These are phyloP conservation scores for Vicia faba DNA, from an alignment of 306 rosid genomes.

Conservation along the genomic window DNA sequence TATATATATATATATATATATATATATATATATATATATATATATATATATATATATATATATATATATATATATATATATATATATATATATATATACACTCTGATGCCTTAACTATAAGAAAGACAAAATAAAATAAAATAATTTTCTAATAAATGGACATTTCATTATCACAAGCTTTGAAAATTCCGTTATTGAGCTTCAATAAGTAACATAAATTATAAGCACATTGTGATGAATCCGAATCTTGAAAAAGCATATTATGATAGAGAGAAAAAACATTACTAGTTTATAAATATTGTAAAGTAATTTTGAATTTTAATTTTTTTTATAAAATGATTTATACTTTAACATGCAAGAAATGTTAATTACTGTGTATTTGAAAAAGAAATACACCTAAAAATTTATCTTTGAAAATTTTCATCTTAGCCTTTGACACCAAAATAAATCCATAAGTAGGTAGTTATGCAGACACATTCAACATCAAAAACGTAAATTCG, in stretches of 20 bases:
- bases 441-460: no score
- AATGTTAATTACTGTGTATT: no score
- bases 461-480: no score
- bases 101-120: background rate
- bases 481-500: no score
- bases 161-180: slow-evolving; percentile 3
- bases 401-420: no score
- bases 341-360: no score
- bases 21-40: background rate
- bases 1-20: background rate
- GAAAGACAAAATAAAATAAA: slow-evolving; percentile 15
- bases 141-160: no score
- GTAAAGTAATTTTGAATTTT: no score
- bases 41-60: background rate
- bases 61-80: background rate
- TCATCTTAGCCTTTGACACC: no score
- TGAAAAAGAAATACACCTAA: no score
- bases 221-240: slow-evolving; percentile 8
- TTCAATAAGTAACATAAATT: background rate
- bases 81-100: background rate
- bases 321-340: no score
- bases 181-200: slow-evolving; percentile 16
- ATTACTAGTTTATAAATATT: no score
- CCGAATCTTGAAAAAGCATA: slow-evolving; percentile 36
- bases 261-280: background rate